Evolutionary conservation across 768 basidiomycete species (phyloP).

Genomic region (Clitopilus passeckerianus): DNA sequence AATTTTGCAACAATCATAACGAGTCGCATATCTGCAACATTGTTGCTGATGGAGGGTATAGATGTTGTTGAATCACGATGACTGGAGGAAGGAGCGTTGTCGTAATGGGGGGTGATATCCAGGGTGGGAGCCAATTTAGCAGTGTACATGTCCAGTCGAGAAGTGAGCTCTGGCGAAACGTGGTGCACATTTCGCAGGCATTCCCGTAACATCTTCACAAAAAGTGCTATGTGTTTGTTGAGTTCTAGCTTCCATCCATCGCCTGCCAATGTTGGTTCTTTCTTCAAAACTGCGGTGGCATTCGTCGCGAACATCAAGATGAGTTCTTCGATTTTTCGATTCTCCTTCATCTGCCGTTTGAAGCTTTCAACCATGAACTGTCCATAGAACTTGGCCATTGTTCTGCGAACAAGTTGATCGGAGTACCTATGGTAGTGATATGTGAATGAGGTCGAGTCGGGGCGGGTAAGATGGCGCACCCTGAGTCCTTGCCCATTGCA

Average conservation of each 20-base stretch:
- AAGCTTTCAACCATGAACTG: conserved; percentile 84
- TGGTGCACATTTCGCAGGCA: conserved; percentile 68
- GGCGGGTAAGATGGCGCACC: conserved; percentile 47
- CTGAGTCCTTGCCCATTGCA: conserved; percentile 87
- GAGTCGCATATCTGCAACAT: conserved; percentile 71
- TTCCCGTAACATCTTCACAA: conserved; percentile 83
- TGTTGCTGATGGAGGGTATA: conserved; percentile 32
- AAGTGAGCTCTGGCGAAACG: conserved; percentile 77
- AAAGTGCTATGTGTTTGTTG: conserved; percentile 87
- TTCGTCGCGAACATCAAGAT: conserved; percentile 95
- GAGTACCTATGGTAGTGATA: conserved; percentile 57
- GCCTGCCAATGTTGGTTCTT: conserved; percentile 76
- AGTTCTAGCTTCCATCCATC: conserved; percentile 93
- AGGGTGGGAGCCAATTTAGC: conserved; percentile 69
- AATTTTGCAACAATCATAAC: conserved; percentile 64
- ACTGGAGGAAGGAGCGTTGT: conserved; percentile 53
- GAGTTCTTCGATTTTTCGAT: conserved; percentile 94
- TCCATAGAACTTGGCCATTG: conserved; percentile 90
- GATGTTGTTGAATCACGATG: conserved; percentile 47
- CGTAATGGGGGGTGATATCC: conserved; percentile 61
- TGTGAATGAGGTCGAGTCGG: conserved; percentile 1
- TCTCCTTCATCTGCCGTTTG: conserved; percentile 90
- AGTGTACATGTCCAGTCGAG: conserved; percentile 80
- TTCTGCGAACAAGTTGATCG: conserved; percentile 84
- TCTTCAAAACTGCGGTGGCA: conserved; percentile 82